These are phyloP conservation scores for Alternaria sp. DNA, from an alignment of 2,329 filamentous ascomycete species.

Conservation along the genomic window DNA sequence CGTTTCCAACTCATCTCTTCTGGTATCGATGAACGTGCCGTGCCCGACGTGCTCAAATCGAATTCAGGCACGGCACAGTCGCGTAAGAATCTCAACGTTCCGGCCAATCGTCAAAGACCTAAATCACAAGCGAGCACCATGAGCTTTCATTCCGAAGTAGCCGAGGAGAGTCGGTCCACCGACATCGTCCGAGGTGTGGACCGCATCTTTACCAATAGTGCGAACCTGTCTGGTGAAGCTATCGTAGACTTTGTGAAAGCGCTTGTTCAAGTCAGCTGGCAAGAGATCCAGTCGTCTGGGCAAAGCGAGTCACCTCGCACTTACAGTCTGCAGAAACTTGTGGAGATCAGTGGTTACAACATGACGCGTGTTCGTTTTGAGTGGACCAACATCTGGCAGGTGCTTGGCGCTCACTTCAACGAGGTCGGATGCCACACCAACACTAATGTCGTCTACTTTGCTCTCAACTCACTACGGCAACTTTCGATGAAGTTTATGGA, in stretches of 20 bases:
- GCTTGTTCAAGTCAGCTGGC: constrained; percentile 96
- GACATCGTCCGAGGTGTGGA: constrained; percentile 94
- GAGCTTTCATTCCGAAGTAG: constrained; percentile 77
- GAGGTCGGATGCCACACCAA: constrained; percentile 96
- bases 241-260: constrained; percentile 96
- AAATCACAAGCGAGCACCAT: constrained; percentile 56
- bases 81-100: constrained; percentile 72
- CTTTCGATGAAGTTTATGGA: constrained; percentile 99
- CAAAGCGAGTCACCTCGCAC: constrained; percentile 95
- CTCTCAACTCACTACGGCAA: constrained; percentile 92
- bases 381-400: constrained; percentile 97
- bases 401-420: constrained; percentile 98
- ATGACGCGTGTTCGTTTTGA: constrained; percentile 98
- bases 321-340: constrained; percentile 96
- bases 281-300: constrained; percentile 97
- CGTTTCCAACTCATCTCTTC: constrained; percentile 93
- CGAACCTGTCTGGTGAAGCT: constrained; percentile 88
- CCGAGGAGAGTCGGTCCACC: constrained; percentile 88
- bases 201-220: constrained; percentile 95
- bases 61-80: constrained; percentile 69
- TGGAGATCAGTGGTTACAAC: constrained; percentile 99
- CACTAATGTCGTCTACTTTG: constrained; percentile 96
- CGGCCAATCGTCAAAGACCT: constrained; percentile 59
- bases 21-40: constrained; percentile 88
- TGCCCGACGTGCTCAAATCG: constrained; percentile 85